These are phyloP conservation scores for Penicillium sp. DNA, from an alignment of 2,329 filamentous ascomycete species.

Conservation along the genomic window DNA sequence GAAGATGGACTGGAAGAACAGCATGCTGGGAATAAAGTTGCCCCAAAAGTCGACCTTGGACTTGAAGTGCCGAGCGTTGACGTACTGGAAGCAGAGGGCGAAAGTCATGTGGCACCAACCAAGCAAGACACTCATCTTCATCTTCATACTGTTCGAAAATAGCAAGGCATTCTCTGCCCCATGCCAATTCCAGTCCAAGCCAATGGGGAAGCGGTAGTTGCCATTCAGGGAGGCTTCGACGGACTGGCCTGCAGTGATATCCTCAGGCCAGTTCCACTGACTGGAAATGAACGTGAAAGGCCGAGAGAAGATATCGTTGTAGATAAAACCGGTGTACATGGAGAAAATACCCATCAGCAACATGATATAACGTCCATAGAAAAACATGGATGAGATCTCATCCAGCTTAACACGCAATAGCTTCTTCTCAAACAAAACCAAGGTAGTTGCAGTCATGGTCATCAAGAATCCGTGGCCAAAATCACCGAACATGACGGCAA, in stretches of 20 bases:
- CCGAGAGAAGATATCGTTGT: conserved; percentile 97
- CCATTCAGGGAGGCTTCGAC: conserved; percentile 71
- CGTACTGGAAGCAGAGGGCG: conserved; percentile 86
- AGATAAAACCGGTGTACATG: conserved; percentile 94
- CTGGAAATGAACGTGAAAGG: conserved; percentile 86
- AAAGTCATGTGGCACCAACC: conserved; percentile 97
- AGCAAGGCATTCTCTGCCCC: conserved; percentile 92
- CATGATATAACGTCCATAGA: conserved; percentile 98
- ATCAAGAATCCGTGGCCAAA: conserved; percentile 92
- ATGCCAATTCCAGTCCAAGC: conserved; percentile 96
- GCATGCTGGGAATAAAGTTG: conserved; percentile 97
- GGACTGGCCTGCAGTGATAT: conserved; percentile 67
- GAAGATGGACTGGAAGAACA: conserved; percentile 99
- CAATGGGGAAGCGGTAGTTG: conserved; percentile 90
- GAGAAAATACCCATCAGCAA: conserved; percentile 98
- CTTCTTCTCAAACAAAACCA: conserved; percentile 96
- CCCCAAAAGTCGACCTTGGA: conserved; percentile 94
- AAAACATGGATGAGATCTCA: conserved; percentile 97
- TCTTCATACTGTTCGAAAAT: conserved; percentile 99
- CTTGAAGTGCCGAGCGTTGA: conserved; percentile 95
- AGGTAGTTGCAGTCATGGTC: conserved; percentile 77
- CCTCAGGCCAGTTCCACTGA: conserved; percentile 81
- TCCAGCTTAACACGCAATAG: conserved; percentile 85
- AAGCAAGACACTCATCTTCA: conserved; percentile 98
- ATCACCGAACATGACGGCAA: conserved; percentile 99